phyloP scores from a whole-genome alignment of 1,139 yeast species.

The Blastobotrys niveus region DNA sequence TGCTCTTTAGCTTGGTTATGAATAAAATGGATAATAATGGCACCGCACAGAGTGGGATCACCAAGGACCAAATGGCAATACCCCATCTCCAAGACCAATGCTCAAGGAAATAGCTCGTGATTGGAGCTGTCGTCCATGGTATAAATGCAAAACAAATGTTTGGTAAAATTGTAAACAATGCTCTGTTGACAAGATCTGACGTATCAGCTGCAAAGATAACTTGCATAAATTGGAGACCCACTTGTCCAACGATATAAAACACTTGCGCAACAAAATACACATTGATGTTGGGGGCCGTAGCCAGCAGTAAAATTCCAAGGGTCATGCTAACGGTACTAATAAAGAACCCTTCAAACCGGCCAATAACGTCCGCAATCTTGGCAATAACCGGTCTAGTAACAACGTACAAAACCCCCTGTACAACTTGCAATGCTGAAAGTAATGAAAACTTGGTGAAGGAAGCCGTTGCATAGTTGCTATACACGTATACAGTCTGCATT shows the following conservation, averaged over 20 bases:
- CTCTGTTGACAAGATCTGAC: conserved; percentile 37
- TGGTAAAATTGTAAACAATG: conserved; percentile 36
- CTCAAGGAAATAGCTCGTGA: conserved; percentile 19
- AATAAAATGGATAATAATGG: conserved; percentile 40
- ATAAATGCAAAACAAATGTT: conserved; percentile 21
- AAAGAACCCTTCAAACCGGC: conserved; percentile 39
- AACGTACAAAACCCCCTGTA: conserved; percentile 39
- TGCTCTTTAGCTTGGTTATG: conserved; percentile 3
- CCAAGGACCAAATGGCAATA: conserved; percentile 72
- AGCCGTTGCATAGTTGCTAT: conserved; percentile 40
- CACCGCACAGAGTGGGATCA: conserved; percentile 55
- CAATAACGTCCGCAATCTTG: conserved; percentile 38
- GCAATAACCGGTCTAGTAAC: conserved; percentile 40
- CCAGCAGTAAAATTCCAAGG: conserved; percentile 34
- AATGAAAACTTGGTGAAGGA: conserved; percentile 37
- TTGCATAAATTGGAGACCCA: conserved; percentile 37
- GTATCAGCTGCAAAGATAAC: conserved; percentile 40
- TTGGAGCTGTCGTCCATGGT: conserved; percentile 20
- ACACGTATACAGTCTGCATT: conserved; percentile 36
- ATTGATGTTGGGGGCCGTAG: conserved; percentile 31
- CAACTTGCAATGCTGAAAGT: conserved; percentile 39
- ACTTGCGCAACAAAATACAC: conserved; percentile 35
- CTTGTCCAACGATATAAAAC: conserved; percentile 36
- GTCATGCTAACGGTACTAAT: conserved; percentile 31
- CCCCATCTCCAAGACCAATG: conserved; percentile 53